Conservation (phyloP, 441 rosid species). For the Rhodomyrtus psidioides region DNA sequence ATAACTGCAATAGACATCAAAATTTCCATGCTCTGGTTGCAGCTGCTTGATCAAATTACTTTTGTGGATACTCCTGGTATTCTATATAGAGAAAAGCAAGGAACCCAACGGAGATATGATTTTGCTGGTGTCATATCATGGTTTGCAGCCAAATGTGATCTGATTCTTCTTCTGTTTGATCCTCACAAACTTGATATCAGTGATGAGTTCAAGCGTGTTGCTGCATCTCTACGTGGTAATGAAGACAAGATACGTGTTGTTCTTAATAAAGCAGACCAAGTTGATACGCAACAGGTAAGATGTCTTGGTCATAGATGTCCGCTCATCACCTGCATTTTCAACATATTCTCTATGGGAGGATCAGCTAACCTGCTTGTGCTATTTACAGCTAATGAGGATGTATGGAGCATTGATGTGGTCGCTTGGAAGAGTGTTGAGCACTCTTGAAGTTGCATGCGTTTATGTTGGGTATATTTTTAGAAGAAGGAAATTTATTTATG, state of each 20-base stretch:
- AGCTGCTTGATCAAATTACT: conserved; percentile 63
- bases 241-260: conserved; percentile 78
- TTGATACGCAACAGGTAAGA: conserved; percentile 62
- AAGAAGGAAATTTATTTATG: neutral
- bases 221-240: conserved; percentile 55
- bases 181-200: conserved; percentile 74
- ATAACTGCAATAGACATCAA: neutral
- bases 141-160: conserved; percentile 70
- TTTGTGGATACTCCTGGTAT: conserved; percentile 77
- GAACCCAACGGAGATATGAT: conserved; percentile 58
- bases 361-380: neutral
- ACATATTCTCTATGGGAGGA: neutral
- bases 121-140: conserved; percentile 71
- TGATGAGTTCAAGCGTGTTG: conserved; percentile 65
- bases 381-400: conserved; percentile 57
- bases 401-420: conserved; percentile 85
- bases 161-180: conserved; percentile 63
- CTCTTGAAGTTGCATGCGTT: conserved; percentile 61
- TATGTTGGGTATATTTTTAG: conserved; percentile 41
- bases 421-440: conserved; percentile 61
- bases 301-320: neutral
- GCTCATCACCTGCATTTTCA: neutral
- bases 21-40: conserved; percentile 7
- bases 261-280: conserved; percentile 71
- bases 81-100: conserved; percentile 64